Evolutionary conservation across 2,329 filamentous ascomycete genomes (phyloP), one percentile per base, ranked within the genome.

Genomic region (Aureobasidium uvarum): DNA sequence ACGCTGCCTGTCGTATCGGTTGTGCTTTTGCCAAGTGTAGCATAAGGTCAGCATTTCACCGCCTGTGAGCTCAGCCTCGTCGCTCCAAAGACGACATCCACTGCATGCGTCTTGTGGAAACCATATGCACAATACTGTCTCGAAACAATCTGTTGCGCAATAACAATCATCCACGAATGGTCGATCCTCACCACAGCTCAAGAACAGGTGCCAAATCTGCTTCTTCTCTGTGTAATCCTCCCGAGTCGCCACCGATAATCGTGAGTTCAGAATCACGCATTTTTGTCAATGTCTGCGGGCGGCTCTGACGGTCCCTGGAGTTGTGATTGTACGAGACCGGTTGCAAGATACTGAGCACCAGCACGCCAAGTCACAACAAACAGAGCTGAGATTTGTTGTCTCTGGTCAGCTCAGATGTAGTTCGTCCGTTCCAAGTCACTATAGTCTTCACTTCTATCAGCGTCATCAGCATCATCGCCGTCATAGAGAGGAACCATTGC

Each of bases 121-220:
- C 4, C 23, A n/a, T 25, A 45, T 58, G 55, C 41, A 38, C 23
- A 36, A 28, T n/a, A 38, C 43, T 60, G 56, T 60, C 56, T 60
- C 56, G 38, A 23, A 28, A 16, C n/a, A 16, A 18, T 18, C 41
- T 13, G n/a, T 36, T 33, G 43, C 56, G 56, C 56, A 16, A 46
- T 31, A 48, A 60, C 14, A 23, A 60, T 25, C 11, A 48, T 60
- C 56, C 43, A 60, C 56, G 56, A 60, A 60, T 60, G 11, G 28
- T 38, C 28, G 23, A 8, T 38, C 41, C 16, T 48, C 25, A n/a
- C 36, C 28, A 11, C 31, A 16, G 31, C n/a, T 7, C 18, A 18
- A 31, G 13, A 16, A 20, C 31, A 36, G 33, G 33, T 20, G 4
- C 20, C 33, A 23, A 18, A 36, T 36, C 33, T 36, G 10, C 33